A percentile compares a stretch with the other conserved stretches of the same genome.
Evolutionary conservation across 257 asterid species (phyloP).

Genomic region (Gynochthodes officinalis): DNA sequence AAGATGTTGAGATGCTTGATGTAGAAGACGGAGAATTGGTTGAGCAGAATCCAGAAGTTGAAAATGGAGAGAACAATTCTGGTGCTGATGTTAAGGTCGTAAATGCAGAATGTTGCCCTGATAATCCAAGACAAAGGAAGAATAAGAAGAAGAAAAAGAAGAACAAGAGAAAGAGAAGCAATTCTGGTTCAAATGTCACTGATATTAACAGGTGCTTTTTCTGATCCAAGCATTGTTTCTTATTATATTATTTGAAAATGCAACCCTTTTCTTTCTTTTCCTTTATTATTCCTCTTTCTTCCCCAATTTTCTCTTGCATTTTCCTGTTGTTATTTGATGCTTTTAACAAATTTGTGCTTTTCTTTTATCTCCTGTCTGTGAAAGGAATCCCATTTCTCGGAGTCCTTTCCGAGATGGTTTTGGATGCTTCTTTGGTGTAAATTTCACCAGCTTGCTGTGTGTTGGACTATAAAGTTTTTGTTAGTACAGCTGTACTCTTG

Average conservation of each 20-base stretch:
- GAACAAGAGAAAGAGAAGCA: conserved; percentile 52
- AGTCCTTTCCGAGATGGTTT: not conserved
- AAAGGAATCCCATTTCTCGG: not conserved
- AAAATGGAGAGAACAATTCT: conserved; percentile 36
- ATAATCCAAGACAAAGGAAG: conserved; percentile 38
- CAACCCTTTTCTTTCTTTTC: not conserved
- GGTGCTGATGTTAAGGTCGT: conserved; percentile 26
- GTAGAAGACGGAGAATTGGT: conserved; percentile 77
- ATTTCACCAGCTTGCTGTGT: not conserved
- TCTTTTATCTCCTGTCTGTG: not conserved
- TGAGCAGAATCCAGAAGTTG: conserved; percentile 40
- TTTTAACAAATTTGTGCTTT: not conserved
- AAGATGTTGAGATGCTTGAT: conserved; percentile 81
- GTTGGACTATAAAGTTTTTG: not conserved
- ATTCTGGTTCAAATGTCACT: conserved; percentile 41
- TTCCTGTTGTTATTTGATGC: not conserved
- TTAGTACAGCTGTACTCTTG: not conserved
- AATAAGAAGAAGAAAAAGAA: conserved; percentile 55
- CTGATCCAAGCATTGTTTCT: not conserved
- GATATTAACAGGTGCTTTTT: conserved; percentile 57
- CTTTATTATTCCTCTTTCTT: not conserved
- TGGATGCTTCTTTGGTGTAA: not conserved
- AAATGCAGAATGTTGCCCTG: conserved; percentile 33
- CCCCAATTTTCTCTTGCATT: not conserved
- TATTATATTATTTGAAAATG: not conserved